These are phyloP conservation scores for Hymenochaete sp. DNA, from an alignment of 1,284 basidiomycete genomes.

Conservation along the genomic window DNA sequence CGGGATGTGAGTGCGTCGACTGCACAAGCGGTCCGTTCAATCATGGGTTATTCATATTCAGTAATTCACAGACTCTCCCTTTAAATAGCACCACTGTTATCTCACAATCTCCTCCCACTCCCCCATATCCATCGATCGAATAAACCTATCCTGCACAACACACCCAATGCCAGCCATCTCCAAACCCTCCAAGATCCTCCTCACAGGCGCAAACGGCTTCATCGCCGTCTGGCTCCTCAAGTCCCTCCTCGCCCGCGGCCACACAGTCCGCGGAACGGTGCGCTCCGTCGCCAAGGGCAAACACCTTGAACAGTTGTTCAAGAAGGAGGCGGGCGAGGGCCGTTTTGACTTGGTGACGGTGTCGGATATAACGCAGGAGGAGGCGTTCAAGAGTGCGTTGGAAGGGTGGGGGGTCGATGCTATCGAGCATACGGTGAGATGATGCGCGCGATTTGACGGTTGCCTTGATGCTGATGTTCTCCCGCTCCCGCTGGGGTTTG, in stretches of 20 bases:
- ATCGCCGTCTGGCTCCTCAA: conserved; percentile 34
- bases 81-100: too few relatives aligned
- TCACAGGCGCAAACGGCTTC: conserved; percentile 37
- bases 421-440: conserved; percentile 40
- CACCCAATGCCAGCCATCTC: conserved; percentile 36
- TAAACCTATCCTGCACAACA: too few relatives aligned
- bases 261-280: conserved; percentile 48
- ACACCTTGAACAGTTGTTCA: conserved; percentile 34
- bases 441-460: too few relatives aligned
- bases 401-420: conserved; percentile 58
- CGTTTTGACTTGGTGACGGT: conserved; percentile 18
- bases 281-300: conserved; percentile 42
- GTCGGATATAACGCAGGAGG: conserved; percentile 21
- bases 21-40: too few relatives aligned
- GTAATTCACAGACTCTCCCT: too few relatives aligned
- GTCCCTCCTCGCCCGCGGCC: conserved; percentile 33
- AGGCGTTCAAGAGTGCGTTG: conserved; percentile 65
- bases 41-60: too few relatives aligned
- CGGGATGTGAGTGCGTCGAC: too few relatives aligned
- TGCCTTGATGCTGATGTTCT: too few relatives aligned
- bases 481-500: too few relatives aligned
- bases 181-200: conserved; percentile 32
- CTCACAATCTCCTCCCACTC: too few relatives aligned
- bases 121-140: too few relatives aligned
- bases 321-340: conserved; percentile 15